Conservation (phyloP, 2,329 filamentous ascomycete species). For the Calonectria naviculata region DNA sequence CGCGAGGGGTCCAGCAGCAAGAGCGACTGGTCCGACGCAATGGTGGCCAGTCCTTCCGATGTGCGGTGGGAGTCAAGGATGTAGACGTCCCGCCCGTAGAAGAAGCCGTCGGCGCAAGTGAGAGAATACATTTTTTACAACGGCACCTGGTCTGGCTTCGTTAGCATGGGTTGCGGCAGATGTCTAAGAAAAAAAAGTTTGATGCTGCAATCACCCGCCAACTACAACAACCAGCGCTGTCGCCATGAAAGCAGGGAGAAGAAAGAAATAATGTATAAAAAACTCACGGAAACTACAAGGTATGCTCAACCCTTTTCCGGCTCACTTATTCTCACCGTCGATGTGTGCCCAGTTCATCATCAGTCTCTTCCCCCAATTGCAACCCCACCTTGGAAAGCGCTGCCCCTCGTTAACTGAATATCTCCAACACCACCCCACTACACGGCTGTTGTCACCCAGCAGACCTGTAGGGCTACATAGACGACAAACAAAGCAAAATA, state of each 20-base stretch:
- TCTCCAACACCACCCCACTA: constrained; percentile 8
- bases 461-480: too few species aligned
- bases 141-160: neutral
- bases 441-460: too few species aligned
- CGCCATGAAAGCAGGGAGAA: too few species aligned
- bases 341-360: neutral
- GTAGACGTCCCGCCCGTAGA: constrained; percentile 58
- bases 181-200: constrained; percentile 6
- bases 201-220: neutral
- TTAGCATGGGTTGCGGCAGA: neutral
- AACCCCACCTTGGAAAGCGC: neutral
- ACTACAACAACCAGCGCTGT: too few species aligned
- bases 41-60: constrained; percentile 65
- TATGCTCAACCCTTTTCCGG: neutral
- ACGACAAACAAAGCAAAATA: neutral
- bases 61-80: constrained; percentile 69
- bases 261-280: neutral
- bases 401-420: constrained; percentile 46
- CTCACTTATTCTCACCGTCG: neutral
- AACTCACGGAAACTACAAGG: neutral
- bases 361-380: neutral
- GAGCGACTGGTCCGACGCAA: constrained; percentile 78
- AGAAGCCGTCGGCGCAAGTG: constrained; percentile 43
- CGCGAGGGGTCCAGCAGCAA: constrained; percentile 71
- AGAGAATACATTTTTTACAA: constrained; percentile 47